Conservation (phyloP, 352 stramenopile genomes). For the Pythium coloratum region DNA sequence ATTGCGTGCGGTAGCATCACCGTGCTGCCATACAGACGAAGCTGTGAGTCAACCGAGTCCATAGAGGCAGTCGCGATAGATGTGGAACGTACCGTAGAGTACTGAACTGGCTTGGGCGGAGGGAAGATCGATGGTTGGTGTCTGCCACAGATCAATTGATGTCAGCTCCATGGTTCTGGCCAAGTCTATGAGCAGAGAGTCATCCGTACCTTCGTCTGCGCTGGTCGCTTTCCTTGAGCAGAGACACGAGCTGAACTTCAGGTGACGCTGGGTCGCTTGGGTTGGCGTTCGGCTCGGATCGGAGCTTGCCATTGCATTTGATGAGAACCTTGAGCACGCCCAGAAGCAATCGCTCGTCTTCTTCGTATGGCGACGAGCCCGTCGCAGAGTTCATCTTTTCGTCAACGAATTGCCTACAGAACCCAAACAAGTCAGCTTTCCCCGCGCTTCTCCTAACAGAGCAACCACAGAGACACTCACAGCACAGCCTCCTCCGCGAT, state of each 20-base stretch:
- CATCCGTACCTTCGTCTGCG: conserved; percentile 47
- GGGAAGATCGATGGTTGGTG: conserved; percentile 48
- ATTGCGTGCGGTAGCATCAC: conserved; percentile 49
- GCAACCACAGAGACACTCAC: not conserved
- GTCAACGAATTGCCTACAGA: conserved; percentile 53
- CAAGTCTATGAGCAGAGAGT: not conserved
- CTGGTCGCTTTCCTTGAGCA: conserved; percentile 71
- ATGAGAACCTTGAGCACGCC: conserved; percentile 70
- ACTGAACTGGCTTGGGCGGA: conserved; percentile 42
- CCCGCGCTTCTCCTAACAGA: not conserved
- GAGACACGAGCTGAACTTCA: conserved; percentile 61
- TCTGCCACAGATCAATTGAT: not conserved
- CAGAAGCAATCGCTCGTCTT: conserved; percentile 72
- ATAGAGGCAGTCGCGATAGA: not conserved
- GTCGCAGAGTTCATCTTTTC: conserved; percentile 43
- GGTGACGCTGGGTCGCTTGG: conserved; percentile 59
- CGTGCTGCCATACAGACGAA: conserved; percentile 41
- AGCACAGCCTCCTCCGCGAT: conserved; percentile 42
- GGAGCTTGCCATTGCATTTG: conserved; percentile 79
- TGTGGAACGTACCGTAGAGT: conserved; percentile 18
- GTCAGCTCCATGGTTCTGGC: not conserved
- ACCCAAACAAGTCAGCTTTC: not conserved
- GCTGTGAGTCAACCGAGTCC: not conserved
- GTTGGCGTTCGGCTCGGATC: conserved; percentile 47
- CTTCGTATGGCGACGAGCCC: conserved; percentile 32